Evolutionary conservation across 2,329 filamentous ascomycete genomes (phyloP), one percentile per base, ranked within the genome.

Genomic region (Arachnomyces sp.): DNA sequence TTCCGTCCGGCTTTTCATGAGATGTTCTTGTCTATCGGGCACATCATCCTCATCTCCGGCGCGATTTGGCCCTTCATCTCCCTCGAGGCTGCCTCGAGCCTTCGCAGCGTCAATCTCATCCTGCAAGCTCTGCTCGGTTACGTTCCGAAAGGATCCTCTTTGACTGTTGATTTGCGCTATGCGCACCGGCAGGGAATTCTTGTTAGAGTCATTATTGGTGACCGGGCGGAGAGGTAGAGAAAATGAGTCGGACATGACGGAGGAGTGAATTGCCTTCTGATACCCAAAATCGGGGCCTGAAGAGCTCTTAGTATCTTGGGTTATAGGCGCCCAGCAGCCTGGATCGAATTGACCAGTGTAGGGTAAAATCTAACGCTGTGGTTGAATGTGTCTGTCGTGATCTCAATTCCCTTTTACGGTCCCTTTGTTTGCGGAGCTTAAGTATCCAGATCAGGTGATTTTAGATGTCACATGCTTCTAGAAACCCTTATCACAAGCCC

Each of bases 131-230:
- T 79, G 74, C 60, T 94, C 85, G 36, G 80, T 86, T 48, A 96
- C 72, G 51, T 81, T 73, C 44, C 86, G 82, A 58, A 96, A 93
- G 16, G 86, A 85, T 11, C 86, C 86, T 44, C 84, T 81, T 54
- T 93, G 81, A 32, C 69, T 63, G 51, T 88, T 84, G 54, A 95
- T 82, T 50, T 89, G 86, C 43, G 75, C 69, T 50, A 95, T 87
- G 51, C 90, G 82, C 34, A 83, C 75, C 42, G 76, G 71, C n/a
- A 95, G 71, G 34, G 72, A 75, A 56, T 75, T 77, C 54, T 68
- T 71, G 55, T 67, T 75, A 65, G 69, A 74, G 53, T 66, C 71
- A 42, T 50, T 53, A 48, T 14, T 38, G 12, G 12, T 30, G 16
- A 5, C 31, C 31, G 83, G 77, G 42, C 77, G 76, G 43, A 89